Percentiles rank a stretch among this genome's conserved stretches.
Conservation (phyloP, 2,329 filamentous ascomycete species). For the Fusarium guadeloupense region DNA sequence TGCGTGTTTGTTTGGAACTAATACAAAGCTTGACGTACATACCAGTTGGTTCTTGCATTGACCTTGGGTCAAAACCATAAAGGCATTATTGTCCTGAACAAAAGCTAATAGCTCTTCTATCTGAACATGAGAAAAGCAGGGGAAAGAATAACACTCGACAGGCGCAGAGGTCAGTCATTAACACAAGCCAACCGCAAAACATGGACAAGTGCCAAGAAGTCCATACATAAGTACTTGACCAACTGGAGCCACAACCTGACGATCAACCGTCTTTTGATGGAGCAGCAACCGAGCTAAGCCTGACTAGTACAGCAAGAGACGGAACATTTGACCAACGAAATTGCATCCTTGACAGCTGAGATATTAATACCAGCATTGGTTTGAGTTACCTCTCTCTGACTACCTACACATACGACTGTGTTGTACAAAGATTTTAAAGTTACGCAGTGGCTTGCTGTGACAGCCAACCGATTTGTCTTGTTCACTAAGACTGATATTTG, state of each 20-base stretch:
- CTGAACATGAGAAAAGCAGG: neutral
- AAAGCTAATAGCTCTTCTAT: neutral
- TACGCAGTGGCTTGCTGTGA: slow-evolving; percentile 23
- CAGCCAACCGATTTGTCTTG: slow-evolving; percentile 22
- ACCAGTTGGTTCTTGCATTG: neutral
- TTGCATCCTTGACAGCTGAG: slow-evolving; percentile 6
- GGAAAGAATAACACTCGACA: slow-evolving; percentile 20
- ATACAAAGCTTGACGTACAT: neutral
- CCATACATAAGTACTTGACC: neutral
- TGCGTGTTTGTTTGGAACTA: neutral
- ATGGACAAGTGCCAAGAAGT: neutral
- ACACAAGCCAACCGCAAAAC: slow-evolving; percentile 20
- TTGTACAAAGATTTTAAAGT: slow-evolving; percentile 28
- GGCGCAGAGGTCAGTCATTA: slow-evolving; percentile 10
- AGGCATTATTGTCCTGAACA: neutral
- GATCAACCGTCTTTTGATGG: slow-evolving; percentile 20
- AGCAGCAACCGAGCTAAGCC: slow-evolving; percentile 24
- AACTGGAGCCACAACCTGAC: neutral
- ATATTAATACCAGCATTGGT: neutral
- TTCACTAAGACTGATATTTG: slow-evolving; percentile 5
- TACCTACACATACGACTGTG: no score
- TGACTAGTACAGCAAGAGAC: slow-evolving; percentile 8
- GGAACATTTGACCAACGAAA: slow-evolving; percentile 13
- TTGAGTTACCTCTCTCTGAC: neutral
- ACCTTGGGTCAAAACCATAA: neutral